Conservation (phyloP, 2,329 filamentous ascomycete species). For the Pseudopithomyces chartarum region DNA sequence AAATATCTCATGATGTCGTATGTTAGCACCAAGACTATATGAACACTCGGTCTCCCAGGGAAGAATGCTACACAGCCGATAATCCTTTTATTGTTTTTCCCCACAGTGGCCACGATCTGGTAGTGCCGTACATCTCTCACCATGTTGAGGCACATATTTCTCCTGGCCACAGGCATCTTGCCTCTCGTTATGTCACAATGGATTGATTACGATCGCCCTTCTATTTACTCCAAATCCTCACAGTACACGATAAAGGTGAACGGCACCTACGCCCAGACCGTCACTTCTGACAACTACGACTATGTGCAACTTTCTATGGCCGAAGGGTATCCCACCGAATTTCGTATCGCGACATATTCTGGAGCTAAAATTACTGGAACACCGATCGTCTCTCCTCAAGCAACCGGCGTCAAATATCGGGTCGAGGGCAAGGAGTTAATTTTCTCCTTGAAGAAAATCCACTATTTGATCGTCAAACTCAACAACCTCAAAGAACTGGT, state of each 20-base stretch:
- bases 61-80: background rate
- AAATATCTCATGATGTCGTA: no score
- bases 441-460: conserved; percentile 9
- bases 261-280: conserved; percentile 5
- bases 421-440: conserved; percentile 6
- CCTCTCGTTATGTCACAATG: conserved; percentile 7
- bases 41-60: no score
- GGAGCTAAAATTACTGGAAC: conserved; percentile 4
- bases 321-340: conserved; percentile 7
- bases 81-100: background rate
- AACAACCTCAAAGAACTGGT: conserved; percentile 9
- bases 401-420: background rate
- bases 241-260: conserved; percentile 10
- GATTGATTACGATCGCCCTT: conserved; percentile 7
- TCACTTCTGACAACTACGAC: conserved; percentile 7
- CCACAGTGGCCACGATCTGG: no score
- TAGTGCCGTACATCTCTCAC: background rate
- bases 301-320: conserved; percentile 11
- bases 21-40: no score
- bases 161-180: background rate
- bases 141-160: background rate
- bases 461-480: conserved; percentile 14
- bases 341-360: conserved; percentile 5
- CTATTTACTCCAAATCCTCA: conserved; percentile 8
- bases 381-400: conserved; percentile 6